Base-by-base conservation (phyloP, 23 red algal species). In the Cyanidiococcus yangmingshanensis region DNA sequence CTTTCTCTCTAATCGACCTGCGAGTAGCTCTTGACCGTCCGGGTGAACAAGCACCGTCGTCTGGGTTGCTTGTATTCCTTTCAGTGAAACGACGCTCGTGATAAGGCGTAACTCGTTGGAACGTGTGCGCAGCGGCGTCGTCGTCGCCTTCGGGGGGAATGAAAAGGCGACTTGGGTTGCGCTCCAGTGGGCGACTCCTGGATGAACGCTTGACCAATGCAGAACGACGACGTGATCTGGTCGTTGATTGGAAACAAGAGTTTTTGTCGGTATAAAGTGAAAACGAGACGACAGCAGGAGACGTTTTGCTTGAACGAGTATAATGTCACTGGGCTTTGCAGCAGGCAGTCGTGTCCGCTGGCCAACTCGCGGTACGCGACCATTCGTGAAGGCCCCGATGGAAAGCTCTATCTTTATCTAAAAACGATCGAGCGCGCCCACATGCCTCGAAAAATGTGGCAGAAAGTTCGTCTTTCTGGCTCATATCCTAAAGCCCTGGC, bases 291-390 rank as follows among this genome's bases (percentile, higher is more conserved):
- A 35, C 77, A 74, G 30, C 87, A 83, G 33, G 77, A 89, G 35
- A 80, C 40, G 25, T 97, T 97, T 51, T 97, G 93, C 58, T 79
- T 82, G 24, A 88, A 97, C 74, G 82, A 88, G 50, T 97, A 90
- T 58, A 97, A 97, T 79, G 71, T 97, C 37, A 91, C 93, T 25
- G 93, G 93, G 17, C 68, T 97, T 50, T 97, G 93, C 79, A 79
- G 79, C 39, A 24, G 79, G 32, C 68, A 76, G 75, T 88, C 82
- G n/a, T 97, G 93, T 58, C 93, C 93, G 1, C 68, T 97, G 74
- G 93, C 93, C 2, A 97, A 97, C 77, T 89, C 86, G 50, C 87
- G 87, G 38, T 97, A 97, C 74, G 93, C 88, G 7, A 97, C 93
- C 39, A 97, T 97, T 40, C 76, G 90, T 17, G 93, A 97, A 58